Evolutionary conservation across 2,329 filamentous ascomycete species (phyloP), one percentile per base, ranked within the genome.

Genomic region (Helicocarpus griseus): DNA sequence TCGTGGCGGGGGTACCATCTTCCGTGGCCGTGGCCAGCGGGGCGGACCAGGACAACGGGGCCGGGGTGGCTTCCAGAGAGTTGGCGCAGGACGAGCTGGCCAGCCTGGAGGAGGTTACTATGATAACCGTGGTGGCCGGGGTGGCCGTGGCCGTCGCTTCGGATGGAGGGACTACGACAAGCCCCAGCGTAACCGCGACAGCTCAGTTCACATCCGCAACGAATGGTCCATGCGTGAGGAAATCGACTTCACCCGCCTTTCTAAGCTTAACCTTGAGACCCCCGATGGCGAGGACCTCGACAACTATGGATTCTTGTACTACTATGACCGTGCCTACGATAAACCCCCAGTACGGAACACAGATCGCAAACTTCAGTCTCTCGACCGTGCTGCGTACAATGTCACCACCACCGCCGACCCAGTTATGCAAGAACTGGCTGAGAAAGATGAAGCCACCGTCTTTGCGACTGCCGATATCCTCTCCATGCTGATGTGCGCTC

Each of bases 141-240:
- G 84, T 63, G 82, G 83, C 43, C 77, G 86, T 58, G 83, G 87
- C 48, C 85, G 93, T 60, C 83, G 93, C 61, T 96, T 96, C 65
- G 93, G 93, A 68, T 97, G 93, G 91, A 95, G 93, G 74, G 93
- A 98, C 69, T 95, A 89, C 69, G 93, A 98, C 77, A 97, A 97
- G 83, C 93, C 93, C 55, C 82, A 91, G 70, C 85, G 93, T 65
- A 96, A 95, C 73, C 87, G 93, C 55, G 93, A 98, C 74, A 87
- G 91, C 9, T 95, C 89, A 33, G 88, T 98, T 66, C 91, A 91
- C 74, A 89, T 97, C 72, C 94, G 94, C 74, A 82, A 90, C 21
- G 90, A 96, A 69, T 98, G 93, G 93, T 80, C 83, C 65, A 81
- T 98, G 74, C 77, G 96, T 63, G 93, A 98, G 75, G 93, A 98